Evolutionary conservation across 2,329 filamentous ascomycete species (phyloP).

Genomic region (Trichoderma asperellum): DNA sequence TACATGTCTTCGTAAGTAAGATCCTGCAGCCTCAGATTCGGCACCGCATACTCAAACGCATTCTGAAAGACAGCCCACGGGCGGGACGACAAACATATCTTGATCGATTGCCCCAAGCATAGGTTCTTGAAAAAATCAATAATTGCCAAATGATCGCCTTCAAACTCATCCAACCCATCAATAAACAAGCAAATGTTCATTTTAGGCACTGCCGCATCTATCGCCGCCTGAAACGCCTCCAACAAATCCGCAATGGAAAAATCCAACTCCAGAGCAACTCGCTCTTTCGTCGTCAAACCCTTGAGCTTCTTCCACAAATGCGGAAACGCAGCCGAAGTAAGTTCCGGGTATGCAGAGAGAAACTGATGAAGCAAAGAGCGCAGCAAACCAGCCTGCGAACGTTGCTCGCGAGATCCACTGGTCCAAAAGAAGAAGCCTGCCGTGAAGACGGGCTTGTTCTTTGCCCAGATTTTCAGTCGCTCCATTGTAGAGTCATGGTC

Average conservation of each 20-base stretch:
- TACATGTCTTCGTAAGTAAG: constrained; percentile 38
- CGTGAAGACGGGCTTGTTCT: constrained; percentile 35
- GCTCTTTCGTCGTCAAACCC: constrained; percentile 39
- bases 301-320: constrained; percentile 37
- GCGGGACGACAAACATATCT: constrained; percentile 42
- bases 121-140: constrained; percentile 39
- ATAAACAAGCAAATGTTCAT: constrained; percentile 39
- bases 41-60: constrained; percentile 36
- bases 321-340: constrained; percentile 38
- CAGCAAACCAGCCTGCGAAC: constrained; percentile 44
- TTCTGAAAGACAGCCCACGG: constrained; percentile 38
- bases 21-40: constrained; percentile 36
- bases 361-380: constrained; percentile 45
- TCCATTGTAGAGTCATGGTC: constrained; percentile 32
- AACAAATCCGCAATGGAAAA: constrained; percentile 41
- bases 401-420: constrained; percentile 45
- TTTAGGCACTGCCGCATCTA: constrained; percentile 31
- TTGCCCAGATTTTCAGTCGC: constrained; percentile 38
- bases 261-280: constrained; percentile 38
- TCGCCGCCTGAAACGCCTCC: constrained; percentile 33
- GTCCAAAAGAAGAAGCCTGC: constrained; percentile 54
- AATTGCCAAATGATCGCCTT: constrained; percentile 38
- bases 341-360: constrained; percentile 34
- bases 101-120: constrained; percentile 32
- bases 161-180: constrained; percentile 43